Evolutionary conservation across 2,329 filamentous ascomycete species (phyloP), one percentile per base, ranked within the genome.

Genomic region (Herpotrichia juniperi): DNA sequence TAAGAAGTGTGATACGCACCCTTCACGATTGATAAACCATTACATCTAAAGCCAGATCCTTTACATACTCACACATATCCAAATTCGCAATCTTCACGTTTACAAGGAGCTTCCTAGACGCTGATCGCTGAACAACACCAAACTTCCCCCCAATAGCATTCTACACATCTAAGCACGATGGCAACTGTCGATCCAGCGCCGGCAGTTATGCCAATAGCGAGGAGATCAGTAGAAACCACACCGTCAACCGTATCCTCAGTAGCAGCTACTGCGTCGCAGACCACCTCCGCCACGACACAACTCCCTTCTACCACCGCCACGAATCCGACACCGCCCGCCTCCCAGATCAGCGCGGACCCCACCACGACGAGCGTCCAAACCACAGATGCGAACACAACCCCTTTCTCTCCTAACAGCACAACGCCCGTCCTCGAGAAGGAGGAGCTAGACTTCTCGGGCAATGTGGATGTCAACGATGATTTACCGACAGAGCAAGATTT

Each of bases 391-490:
- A 31, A 35, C 4, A 66, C 67, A 9, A 67, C 69, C 4, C 68
- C 67, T 0, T 69, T 71, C 53, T 70, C 67, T 21, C 68, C 69
- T 1, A 62, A 63, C 10, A 71, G 68, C 53, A 60, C 64, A 17
- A 72, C 67, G 9, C 65, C 68, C 0, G 62, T 68, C 6, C 51
- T 72, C 17, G 59, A 62, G 35, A 68, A 69, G 34, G 67, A 65
- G 42, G 58, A 63, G 25, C 48, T 56, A 11, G 65, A 67, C 42
- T 74, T 74, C 42, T 59, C 65, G 43, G 71, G 71, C 51, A 67
- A 64, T 35, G 57, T 73, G 21, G 54, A 71, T n/a, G 71, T 74
- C 47, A 73, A 71, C 57, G 64, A 74, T 40, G 67, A 72, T 40
- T 46, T 74, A 25, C 73, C 72, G 1, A 67, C 63, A 1, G 57